Conservation (phyloP, 441 rosid species). For the Gossypium schwendimanii region DNA sequence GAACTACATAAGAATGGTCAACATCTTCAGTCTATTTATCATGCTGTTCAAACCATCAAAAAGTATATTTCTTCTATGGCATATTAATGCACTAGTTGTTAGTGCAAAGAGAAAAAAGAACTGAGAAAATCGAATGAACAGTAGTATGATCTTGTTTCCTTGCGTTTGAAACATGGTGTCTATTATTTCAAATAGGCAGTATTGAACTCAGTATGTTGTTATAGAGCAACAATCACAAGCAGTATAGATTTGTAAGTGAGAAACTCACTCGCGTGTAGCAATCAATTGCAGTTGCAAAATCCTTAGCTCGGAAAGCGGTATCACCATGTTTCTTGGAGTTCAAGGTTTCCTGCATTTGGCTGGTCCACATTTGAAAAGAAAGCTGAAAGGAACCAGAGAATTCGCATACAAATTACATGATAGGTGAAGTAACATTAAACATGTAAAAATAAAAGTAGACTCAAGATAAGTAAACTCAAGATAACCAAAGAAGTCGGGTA, state of each 20-base stretch:
- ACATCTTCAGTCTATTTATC: background rate
- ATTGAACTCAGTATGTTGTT: background rate
- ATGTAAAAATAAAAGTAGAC: background rate
- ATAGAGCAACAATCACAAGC: background rate
- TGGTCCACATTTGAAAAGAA: slow-evolving; percentile 40
- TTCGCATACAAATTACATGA: background rate
- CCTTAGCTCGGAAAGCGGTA: slow-evolving; percentile 57
- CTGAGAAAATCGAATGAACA: background rate
- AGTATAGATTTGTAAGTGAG: background rate
- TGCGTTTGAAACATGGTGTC: background rate
- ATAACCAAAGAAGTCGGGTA: background rate
- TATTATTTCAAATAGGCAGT: background rate
- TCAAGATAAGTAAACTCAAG: too few species aligned
- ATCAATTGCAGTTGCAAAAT: slow-evolving; percentile 45
- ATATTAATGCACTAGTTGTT: background rate
- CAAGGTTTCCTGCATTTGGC: slow-evolving; percentile 9
- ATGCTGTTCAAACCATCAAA: background rate
- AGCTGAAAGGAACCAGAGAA: slow-evolving; percentile 36
- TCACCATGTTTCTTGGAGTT: slow-evolving; percentile 63
- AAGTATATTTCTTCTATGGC: background rate
- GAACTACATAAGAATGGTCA: slow-evolving; percentile 30
- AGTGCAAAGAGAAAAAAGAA: background rate
- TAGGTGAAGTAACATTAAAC: background rate
- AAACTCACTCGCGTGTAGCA: slow-evolving; percentile 55
- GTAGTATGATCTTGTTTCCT: background rate